Base-by-base conservation (phyloP, 306 rosid species). In the Sesbania bispinosa region DNA sequence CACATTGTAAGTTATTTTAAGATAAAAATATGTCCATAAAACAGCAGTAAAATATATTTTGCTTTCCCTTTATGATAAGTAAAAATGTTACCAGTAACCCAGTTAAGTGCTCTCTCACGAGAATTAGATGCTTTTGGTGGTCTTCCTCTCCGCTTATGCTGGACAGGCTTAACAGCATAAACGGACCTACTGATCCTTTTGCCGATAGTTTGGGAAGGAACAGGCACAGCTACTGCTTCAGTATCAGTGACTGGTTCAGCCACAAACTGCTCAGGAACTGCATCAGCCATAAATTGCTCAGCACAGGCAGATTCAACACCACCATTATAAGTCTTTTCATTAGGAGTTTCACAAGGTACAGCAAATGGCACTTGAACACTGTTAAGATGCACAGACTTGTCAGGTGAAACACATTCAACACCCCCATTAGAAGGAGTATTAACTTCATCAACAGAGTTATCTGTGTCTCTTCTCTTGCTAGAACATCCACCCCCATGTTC, bases 11-110 rank as follows among this genome's bases (percentile, higher is more conserved):
- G 26, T 29, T 6, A 13, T 41, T n/a, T 38, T 4, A 69, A 60
- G 58, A 69, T 60, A 69, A 57, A 58, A 47, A 16, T n/a, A 75
- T 61, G 16, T 51, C 23, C 20, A 39, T 10, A 74, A 29, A 68
- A 30, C 30, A 52, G 41, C 21, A 32, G 39, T 7, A 26, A n/a
- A 11, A 18, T 51, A 42, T 41, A 29, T 41, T 26, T 67, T 35
- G 0, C 64, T 61, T 63, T 75, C 54, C 7, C 2, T 62, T 15
- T 13, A 9, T 54, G 21, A 14, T 7, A 15, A 46, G 73, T 70
- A 33, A 75, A 70, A 19, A 27, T 20, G 20, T 79, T 83, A 83
- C 86, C 86, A 15, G 73, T 0, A 27, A 70, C 66, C 69, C 55
- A 67, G 60, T 75, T 15, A 70, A 66, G 58, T 36, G 26, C 26